Conservation (phyloP, 78 protist species). For the Paratrimastix pyriformis region DNA sequence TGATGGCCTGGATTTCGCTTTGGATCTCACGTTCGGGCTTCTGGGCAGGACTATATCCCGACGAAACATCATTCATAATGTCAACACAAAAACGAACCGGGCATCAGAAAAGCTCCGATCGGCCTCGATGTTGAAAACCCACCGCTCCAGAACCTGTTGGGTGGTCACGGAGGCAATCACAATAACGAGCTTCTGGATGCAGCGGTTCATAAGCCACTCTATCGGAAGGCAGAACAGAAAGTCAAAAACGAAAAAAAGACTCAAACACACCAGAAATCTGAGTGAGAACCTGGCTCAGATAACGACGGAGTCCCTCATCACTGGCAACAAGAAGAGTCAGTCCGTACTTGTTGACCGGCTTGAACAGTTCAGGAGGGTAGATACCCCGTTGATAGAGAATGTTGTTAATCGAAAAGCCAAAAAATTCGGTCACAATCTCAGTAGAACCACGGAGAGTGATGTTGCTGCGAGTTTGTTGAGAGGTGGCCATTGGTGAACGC, state of each 20-base stretch:
- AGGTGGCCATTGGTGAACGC: constrained; percentile 3
- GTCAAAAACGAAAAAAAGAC: neutral
- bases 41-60: neutral
- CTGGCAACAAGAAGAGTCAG: constrained; percentile 68
- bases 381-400: constrained; percentile 82
- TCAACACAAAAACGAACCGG: neutral
- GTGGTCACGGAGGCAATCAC: constrained; percentile 68
- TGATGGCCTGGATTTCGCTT: constrained; percentile 85
- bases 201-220: constrained; percentile 75
- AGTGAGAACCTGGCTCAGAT: constrained; percentile 64
- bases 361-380: constrained; percentile 87
- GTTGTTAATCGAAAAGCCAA: constrained; percentile 48
- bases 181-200: constrained; percentile 82
- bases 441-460: constrained; percentile 88
- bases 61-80: constrained; percentile 27
- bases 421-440: constrained; percentile 88
- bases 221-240: neutral
- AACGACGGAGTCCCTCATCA: constrained; percentile 69
- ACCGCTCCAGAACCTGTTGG: constrained; percentile 77
- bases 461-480: constrained; percentile 13
- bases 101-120: constrained; percentile 31
- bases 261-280: constrained; percentile 49
- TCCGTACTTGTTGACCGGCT: constrained; percentile 72
- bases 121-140: constrained; percentile 87
- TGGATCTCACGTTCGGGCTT: constrained; percentile 68